These are phyloP conservation scores for Nymphaea colorata DNA, from an alignment of 164 flowering plant species.

Conservation along the genomic window DNA sequence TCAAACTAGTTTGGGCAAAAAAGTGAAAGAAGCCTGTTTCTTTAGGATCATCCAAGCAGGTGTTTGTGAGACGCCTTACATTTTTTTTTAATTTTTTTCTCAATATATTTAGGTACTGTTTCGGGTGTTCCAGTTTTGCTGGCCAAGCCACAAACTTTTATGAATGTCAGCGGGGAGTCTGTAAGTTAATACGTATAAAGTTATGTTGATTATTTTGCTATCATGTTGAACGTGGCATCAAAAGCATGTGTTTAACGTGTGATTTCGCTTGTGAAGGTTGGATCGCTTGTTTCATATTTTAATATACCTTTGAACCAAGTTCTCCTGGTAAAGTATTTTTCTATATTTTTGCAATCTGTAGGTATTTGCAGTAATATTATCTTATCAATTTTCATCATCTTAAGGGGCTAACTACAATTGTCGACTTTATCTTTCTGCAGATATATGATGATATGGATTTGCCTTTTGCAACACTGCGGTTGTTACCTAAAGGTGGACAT, in stretches of 20 bases:
- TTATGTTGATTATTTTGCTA: not conserved
- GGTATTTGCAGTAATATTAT: not conserved
- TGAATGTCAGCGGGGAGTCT: conserved; percentile 95
- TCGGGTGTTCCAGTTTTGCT: conserved; percentile 83
- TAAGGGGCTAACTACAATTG: not conserved
- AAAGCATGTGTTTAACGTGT: too few species aligned
- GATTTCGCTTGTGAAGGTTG: conserved; percentile 42
- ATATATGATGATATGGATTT: conserved; percentile 85
- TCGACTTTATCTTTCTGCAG: conserved; percentile 23
- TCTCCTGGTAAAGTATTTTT: conserved; percentile 49
- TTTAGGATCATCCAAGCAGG: not conserved
- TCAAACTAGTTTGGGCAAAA: too few species aligned
- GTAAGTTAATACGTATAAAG: conserved; percentile 44
- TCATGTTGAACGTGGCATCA: not conserved
- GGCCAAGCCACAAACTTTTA: conserved; percentile 95
- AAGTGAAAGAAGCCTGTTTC: too few species aligned
- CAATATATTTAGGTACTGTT: conserved; percentile 41
- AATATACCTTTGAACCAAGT: conserved; percentile 92
- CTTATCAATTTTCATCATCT: not conserved
- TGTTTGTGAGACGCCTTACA: not conserved
- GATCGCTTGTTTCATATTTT: conserved; percentile 69
- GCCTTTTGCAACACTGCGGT: conserved; percentile 76
- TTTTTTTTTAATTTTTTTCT: not conserved
- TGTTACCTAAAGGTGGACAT: conserved; percentile 94
- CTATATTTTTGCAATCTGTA: not conserved